phyloP scores from a whole-genome alignment of 768 basidiomycete species.

The Lyophyllum semitale region DNA sequence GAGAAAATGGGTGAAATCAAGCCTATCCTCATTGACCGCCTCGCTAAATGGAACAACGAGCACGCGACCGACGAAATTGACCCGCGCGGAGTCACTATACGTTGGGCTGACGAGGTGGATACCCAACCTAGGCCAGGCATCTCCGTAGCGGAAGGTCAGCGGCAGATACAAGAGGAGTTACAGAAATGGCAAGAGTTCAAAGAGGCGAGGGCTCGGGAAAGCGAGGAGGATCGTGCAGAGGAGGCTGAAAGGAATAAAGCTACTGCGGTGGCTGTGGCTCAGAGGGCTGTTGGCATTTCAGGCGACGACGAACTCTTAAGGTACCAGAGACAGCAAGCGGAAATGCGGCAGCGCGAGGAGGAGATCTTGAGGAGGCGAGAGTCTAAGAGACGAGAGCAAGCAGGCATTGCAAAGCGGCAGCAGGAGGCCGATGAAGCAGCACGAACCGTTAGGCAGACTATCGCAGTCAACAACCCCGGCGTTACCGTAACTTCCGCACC shows the following conservation, averaged over 20 bases:
- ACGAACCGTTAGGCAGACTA: constrained; percentile 40
- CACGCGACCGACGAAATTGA: not conserved
- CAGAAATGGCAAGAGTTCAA: constrained; percentile 38
- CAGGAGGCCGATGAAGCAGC: constrained; percentile 59
- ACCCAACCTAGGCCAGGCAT: constrained; percentile 6
- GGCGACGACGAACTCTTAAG: constrained; percentile 13
- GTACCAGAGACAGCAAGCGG: constrained; percentile 43
- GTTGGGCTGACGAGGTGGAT: constrained; percentile 6
- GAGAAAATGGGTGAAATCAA: constrained; percentile 67
- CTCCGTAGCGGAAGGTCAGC: constrained; percentile 20
- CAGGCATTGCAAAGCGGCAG: constrained; percentile 58
- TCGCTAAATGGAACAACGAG: constrained; percentile 52
- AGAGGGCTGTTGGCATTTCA: constrained; percentile 16
- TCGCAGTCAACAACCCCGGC: constrained; percentile 25
- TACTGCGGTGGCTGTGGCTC: constrained; percentile 23
- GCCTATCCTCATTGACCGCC: constrained; percentile 59
- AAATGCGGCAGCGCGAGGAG: constrained; percentile 46
- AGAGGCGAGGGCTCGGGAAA: constrained; percentile 23
- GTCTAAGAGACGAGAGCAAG: constrained; percentile 52
- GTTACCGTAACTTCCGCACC: constrained; percentile 8
- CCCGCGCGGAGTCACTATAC: not conserved
- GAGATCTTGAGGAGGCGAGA: constrained; percentile 40
- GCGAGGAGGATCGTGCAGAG: constrained; percentile 35
- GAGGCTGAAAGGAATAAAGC: constrained; percentile 20
- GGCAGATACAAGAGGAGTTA: constrained; percentile 36